Base-by-base conservation (phyloP, 2,329 filamentous ascomycete genomes). In the Diaporthe nobilis region DNA sequence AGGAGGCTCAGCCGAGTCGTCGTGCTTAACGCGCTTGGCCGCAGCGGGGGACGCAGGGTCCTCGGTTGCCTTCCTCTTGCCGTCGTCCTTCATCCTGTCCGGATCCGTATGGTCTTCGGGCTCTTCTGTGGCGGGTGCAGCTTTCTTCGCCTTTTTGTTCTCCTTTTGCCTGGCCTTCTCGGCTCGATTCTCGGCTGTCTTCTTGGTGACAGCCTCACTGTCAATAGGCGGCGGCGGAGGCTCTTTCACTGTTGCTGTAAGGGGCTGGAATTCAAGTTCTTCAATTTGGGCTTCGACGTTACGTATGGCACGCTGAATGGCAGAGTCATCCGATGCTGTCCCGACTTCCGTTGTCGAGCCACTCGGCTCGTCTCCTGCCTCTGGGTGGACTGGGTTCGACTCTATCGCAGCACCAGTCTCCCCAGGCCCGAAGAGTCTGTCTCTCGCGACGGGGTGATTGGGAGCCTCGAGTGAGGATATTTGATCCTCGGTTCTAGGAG, bases 11-110 rank as follows among this genome's bases (percentile, higher is more conserved):
- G 82, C 80, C 6, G 84, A 84, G 68, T 86, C 83, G 74, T 84
- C 83, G 75, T 88, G 87, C 84, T 94, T 94, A 55, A 91, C 82
- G 79, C 93, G 90, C 85, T 96, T 96, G 25, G 88, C 84, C 68
- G 91, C 89, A 67, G 89, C 88, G 28, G 90, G 88, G 71, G 91
- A 92, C 73, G 88, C 86, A 61, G 91, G 90, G 78, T 94, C 92
- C 79, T 93, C 91, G 68, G 87, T 88, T 5, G 94, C 93, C 85
- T 95, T 95, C 83, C 94, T 93, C 88, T 96, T 96, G 55, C 85
- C 83, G 71, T 87, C 85, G 78, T 86, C 84, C 79, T 86, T 86
- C 79, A 85, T 83, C 58, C 44, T 73, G 71, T 53, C 42, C 10
- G 42, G n/a, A 25, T 44, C 39, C 3, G 13, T 15, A 51, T 31